phyloP scores from a whole-genome alignment of 23 red algal genomes.

The Gracilaria gracilis region DNA sequence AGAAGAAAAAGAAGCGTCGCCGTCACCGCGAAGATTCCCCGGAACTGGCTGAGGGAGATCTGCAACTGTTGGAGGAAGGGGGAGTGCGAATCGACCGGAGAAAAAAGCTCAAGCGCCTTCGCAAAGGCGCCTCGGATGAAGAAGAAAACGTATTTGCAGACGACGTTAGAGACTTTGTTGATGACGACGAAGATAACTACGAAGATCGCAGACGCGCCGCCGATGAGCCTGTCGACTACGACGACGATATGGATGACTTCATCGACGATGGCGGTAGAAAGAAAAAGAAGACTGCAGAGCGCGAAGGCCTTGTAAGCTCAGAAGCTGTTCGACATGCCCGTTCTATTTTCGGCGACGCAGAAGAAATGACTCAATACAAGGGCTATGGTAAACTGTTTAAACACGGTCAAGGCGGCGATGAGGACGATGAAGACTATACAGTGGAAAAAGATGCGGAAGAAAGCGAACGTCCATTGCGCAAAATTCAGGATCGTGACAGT shows the following conservation, averaged over 20 bases:
- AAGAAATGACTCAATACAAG: slow-evolving; percentile 66
- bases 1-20: slow-evolving; percentile 82
- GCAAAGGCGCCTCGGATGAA: slow-evolving; percentile 71
- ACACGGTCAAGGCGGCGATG: slow-evolving; percentile 15
- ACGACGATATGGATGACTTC: slow-evolving; percentile 88
- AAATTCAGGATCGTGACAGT: slow-evolving; percentile 35
- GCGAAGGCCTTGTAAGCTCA: slow-evolving; percentile 65
- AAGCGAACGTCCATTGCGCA: slow-evolving; percentile 32
- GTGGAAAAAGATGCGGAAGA: neutral
- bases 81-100: slow-evolving; percentile 72
- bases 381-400: slow-evolving; percentile 49
- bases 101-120: slow-evolving; percentile 52
- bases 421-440: slow-evolving; percentile 52
- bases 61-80: slow-evolving; percentile 77
- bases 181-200: slow-evolving; percentile 54
- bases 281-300: slow-evolving; percentile 17
- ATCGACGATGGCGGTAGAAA: slow-evolving; percentile 74
- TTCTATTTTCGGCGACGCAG: slow-evolving; percentile 67
- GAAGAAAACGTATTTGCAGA: slow-evolving; percentile 58
- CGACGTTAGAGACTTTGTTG: slow-evolving; percentile 44
- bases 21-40: slow-evolving; percentile 41
- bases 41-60: slow-evolving; percentile 84
- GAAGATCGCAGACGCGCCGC: slow-evolving; percentile 45
- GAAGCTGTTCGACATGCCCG: slow-evolving; percentile 68
- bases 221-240: slow-evolving; percentile 62